Conservation (phyloP, 2,329 filamentous ascomycete genomes). For the Bipolaris zeicola region DNA sequence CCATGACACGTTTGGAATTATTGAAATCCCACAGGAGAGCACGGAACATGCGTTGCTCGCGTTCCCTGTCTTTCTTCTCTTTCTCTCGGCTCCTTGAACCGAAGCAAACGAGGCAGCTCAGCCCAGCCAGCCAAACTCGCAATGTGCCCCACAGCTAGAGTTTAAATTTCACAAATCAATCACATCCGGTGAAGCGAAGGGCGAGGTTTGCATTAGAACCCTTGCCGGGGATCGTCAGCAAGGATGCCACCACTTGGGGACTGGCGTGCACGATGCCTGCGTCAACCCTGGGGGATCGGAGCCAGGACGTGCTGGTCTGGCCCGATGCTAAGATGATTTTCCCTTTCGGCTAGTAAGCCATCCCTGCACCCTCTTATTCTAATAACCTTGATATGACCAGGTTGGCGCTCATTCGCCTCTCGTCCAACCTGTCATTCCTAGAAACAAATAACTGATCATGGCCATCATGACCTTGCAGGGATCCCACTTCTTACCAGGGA, state of each 20-base stretch:
- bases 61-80: background rate
- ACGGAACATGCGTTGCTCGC: background rate
- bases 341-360: background rate
- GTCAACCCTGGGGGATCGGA: constrained; percentile 10
- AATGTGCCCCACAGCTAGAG: background rate
- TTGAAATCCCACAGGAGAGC: constrained; percentile 8
- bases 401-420: background rate
- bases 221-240: constrained; percentile 1
- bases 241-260: constrained; percentile 1
- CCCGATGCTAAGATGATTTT: background rate
- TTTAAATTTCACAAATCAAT: background rate
- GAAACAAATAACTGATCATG: background rate
- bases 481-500: background rate
- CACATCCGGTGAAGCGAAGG: background rate
- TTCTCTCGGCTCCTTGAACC: background rate
- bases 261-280: constrained; percentile 14
- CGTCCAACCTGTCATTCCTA: background rate
- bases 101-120: background rate
- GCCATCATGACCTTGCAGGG: background rate
- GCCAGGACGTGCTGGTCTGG: constrained; percentile 8
- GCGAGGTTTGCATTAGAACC: constrained; percentile 9
- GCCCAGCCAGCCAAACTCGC: background rate
- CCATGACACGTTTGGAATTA: constrained; percentile 15
- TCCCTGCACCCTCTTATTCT: background rate
- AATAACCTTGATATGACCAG: background rate